phyloP scores from a whole-genome alignment of 2,329 filamentous ascomycete genomes.

The Fusarium sp. region DNA sequence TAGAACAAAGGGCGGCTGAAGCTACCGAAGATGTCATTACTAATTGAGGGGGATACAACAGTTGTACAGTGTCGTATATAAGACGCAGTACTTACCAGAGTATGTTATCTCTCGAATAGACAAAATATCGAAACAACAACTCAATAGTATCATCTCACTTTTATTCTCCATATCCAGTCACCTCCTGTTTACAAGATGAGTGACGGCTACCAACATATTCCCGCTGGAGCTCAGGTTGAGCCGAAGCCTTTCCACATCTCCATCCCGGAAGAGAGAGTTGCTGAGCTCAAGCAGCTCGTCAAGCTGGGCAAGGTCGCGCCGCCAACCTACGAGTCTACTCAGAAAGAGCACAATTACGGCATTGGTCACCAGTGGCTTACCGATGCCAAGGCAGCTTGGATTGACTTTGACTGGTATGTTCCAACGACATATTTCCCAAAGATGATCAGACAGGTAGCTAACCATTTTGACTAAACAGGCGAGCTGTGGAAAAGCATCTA shows the following conservation, averaged over 20 bases:
- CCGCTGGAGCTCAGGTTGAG: not conserved
- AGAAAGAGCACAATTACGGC: conserved; percentile 4
- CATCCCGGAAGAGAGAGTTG: not conserved
- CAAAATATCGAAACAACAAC: not conserved
- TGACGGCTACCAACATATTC: not conserved
- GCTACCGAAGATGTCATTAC: not conserved
- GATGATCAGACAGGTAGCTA: not conserved
- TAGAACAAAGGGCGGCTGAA: not conserved
- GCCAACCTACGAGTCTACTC: conserved; percentile 1
- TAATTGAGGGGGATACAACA: not conserved
- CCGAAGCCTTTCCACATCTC: not conserved
- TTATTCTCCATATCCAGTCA: not conserved
- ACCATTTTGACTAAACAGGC: not conserved
- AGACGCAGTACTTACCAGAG: not conserved
- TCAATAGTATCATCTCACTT: not conserved
- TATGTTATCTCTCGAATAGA: not conserved
- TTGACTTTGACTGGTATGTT: conserved; percentile 20
- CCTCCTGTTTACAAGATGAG: not conserved
- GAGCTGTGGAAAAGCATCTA: conserved; percentile 1
- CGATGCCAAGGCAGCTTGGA: conserved; percentile 12
- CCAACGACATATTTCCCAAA: too few relatives aligned
- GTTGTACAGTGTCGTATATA: not conserved
- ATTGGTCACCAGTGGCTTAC: conserved; percentile 2
- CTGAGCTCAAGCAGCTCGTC: conserved; percentile 16
- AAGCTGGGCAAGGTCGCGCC: conserved; percentile 12